Evolutionary conservation across 768 basidiomycete species (phyloP).

Genomic region (Gloeophyllum trabeum): DNA sequence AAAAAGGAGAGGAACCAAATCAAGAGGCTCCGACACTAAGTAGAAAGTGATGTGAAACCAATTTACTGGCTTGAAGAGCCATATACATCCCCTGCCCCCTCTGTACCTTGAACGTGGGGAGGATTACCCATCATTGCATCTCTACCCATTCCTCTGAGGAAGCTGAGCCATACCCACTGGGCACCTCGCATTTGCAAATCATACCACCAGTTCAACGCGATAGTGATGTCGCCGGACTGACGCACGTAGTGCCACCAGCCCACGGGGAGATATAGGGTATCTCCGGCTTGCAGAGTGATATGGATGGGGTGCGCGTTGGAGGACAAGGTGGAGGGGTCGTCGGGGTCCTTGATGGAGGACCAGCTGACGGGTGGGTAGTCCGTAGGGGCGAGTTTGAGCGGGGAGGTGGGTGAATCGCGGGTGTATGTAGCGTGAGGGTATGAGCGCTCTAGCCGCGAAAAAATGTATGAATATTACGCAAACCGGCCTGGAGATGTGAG

Average conservation of each 20-base stretch:
- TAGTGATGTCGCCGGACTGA: constrained; percentile 49
- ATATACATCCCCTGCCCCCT: no score
- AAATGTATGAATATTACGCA: no score
- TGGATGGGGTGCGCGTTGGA: constrained; percentile 50
- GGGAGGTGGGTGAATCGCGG: constrained; percentile 18
- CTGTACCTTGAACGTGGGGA: no score
- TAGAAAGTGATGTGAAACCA: no score
- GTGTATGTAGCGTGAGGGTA: constrained; percentile 62
- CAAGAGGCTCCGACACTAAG: no score
- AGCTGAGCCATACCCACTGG: constrained; percentile 57
- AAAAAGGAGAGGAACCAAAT: no score
- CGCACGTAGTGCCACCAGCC: constrained; percentile 92
- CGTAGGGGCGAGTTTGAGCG: constrained; percentile 18
- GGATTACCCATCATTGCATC: not conserved
- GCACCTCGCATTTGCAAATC: constrained; percentile 67
- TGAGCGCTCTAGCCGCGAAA: constrained; percentile 45
- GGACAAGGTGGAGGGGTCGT: constrained; percentile 32
- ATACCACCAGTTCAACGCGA: constrained; percentile 88
- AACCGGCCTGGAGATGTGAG: no score
- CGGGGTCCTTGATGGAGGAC: constrained; percentile 65
- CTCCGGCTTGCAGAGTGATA: constrained; percentile 58
- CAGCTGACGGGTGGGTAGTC: constrained; percentile 52
- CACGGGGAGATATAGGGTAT: constrained; percentile 82
- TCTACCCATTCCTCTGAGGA: constrained; percentile 29
- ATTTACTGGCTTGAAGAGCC: no score